phyloP scores from a whole-genome alignment of 2,329 filamentous ascomycete genomes.

The Diaporthe longicolla region DNA sequence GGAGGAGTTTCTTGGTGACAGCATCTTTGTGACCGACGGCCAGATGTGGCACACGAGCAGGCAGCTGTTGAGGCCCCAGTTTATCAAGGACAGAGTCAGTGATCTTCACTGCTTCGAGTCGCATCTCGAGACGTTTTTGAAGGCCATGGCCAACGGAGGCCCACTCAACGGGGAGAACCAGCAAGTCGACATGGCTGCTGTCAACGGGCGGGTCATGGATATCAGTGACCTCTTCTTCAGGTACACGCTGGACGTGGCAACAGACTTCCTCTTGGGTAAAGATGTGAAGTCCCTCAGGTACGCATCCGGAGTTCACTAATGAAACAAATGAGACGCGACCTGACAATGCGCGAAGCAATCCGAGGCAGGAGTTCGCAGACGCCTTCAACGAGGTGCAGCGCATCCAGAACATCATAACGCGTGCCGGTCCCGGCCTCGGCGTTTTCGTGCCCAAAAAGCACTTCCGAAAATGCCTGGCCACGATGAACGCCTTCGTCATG shows the following conservation, averaged over 20 bases:
- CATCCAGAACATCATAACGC: slow-evolving; percentile 77
- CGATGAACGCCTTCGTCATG: slow-evolving; percentile 83
- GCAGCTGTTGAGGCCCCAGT: slow-evolving; percentile 88
- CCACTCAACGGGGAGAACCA: slow-evolving; percentile 72
- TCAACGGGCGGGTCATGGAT: slow-evolving; percentile 76
- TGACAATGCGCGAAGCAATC: slow-evolving; percentile 58
- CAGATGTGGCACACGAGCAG: slow-evolving; percentile 83
- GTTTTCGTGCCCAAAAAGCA: slow-evolving; percentile 72
- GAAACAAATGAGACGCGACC: not conserved
- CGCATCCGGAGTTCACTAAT: slow-evolving; percentile 40
- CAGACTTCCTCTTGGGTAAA: slow-evolving; percentile 86
- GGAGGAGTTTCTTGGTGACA: slow-evolving; percentile 81
- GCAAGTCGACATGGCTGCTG: slow-evolving; percentile 72
- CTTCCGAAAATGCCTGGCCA: slow-evolving; percentile 75
- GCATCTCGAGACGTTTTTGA: slow-evolving; percentile 82
- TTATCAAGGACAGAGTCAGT: slow-evolving; percentile 86
- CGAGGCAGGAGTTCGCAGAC: slow-evolving; percentile 78
- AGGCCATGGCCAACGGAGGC: slow-evolving; percentile 72
- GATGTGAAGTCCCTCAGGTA: slow-evolving; percentile 76
- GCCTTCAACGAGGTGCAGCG: slow-evolving; percentile 86
- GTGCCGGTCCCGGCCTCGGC: slow-evolving; percentile 73
- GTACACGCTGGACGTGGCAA: slow-evolving; percentile 88
- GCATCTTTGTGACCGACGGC: slow-evolving; percentile 86
- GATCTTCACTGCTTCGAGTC: slow-evolving; percentile 86
- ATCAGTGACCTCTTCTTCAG: slow-evolving; percentile 85